These are phyloP conservation scores for Heterobasidion annosum DNA, from an alignment of 1,284 basidiomycete genomes.

Conservation along the genomic window DNA sequence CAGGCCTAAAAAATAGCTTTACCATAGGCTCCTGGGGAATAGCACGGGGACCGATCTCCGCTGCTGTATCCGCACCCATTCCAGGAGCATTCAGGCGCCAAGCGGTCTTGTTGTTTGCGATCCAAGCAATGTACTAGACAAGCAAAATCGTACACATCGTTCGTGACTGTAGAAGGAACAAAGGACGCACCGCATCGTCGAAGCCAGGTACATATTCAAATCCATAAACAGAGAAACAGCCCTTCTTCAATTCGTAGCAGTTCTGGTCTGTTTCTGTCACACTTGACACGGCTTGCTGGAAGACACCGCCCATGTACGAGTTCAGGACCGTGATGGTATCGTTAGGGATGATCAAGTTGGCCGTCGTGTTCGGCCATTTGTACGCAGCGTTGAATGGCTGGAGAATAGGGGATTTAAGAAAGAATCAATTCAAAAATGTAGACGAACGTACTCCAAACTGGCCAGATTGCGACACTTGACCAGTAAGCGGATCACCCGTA, in stretches of 20 bases:
- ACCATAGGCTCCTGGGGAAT: constrained; percentile 85
- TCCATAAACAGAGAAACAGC: constrained; percentile 48
- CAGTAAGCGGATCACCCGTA: constrained; percentile 14
- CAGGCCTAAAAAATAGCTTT: constrained; percentile 2
- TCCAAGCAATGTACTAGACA: constrained; percentile 74
- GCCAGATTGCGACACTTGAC: constrained; percentile 36
- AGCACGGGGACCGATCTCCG: constrained; percentile 65
- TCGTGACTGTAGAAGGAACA: background rate
- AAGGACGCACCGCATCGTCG: constrained; percentile 21
- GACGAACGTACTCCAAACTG: constrained; percentile 29
- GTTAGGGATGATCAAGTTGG: constrained; percentile 36
- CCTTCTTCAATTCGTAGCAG: constrained; percentile 15
- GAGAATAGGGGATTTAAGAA: background rate
- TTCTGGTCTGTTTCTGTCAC: constrained; percentile 6
- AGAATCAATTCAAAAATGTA: too few relatives aligned
- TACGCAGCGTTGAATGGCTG: constrained; percentile 39
- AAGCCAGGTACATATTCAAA: constrained; percentile 49
- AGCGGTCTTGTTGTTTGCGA: constrained; percentile 48
- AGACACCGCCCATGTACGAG: constrained; percentile 41
- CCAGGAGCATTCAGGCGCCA: constrained; percentile 77
- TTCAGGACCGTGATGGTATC: constrained; percentile 34
- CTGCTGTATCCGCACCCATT: constrained; percentile 54
- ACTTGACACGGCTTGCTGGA: constrained; percentile 37
- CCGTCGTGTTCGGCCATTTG: constrained; percentile 32
- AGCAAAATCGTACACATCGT: background rate